Evolutionary conservation across 148 eudicot species (phyloP).

Genomic region (Nepenthes gracilis): DNA sequence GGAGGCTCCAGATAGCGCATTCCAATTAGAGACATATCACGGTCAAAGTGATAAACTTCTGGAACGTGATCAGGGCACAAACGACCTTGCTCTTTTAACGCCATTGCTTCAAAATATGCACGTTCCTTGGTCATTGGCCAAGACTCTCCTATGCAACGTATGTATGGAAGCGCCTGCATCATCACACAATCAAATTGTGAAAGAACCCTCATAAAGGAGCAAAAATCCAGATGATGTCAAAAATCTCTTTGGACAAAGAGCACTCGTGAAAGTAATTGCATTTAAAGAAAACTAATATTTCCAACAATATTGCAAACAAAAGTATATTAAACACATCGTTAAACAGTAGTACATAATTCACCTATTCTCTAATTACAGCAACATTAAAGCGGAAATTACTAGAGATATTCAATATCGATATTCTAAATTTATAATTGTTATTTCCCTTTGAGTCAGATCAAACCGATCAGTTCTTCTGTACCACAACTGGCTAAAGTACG

Average conservation of each 20-base stretch:
- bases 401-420: too few species aligned
- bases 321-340: too few species aligned
- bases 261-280: too few species aligned
- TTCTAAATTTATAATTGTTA: too few species aligned
- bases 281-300: too few species aligned
- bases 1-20: slow-evolving; percentile 98
- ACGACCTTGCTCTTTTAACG: slow-evolving; percentile 58
- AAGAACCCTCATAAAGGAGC: background rate
- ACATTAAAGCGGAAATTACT: too few species aligned
- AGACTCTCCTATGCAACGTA: slow-evolving; percentile 91
- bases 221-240: background rate
- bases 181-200: background rate
- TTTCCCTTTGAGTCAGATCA: too few species aligned
- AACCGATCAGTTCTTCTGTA: too few species aligned
- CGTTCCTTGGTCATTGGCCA: slow-evolving; percentile 97
- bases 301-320: too few species aligned
- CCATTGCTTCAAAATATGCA: slow-evolving; percentile 73
- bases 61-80: slow-evolving; percentile 90
- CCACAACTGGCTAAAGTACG: too few species aligned
- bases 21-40: slow-evolving; percentile 76
- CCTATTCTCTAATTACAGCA: too few species aligned
- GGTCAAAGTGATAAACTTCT: slow-evolving; percentile 91
- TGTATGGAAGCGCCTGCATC: slow-evolving; percentile 81
- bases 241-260: background rate
- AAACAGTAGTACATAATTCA: too few species aligned